These are phyloP conservation scores for Pleurotus djamor DNA, from an alignment of 768 basidiomycete genomes.

Conservation along the genomic window DNA sequence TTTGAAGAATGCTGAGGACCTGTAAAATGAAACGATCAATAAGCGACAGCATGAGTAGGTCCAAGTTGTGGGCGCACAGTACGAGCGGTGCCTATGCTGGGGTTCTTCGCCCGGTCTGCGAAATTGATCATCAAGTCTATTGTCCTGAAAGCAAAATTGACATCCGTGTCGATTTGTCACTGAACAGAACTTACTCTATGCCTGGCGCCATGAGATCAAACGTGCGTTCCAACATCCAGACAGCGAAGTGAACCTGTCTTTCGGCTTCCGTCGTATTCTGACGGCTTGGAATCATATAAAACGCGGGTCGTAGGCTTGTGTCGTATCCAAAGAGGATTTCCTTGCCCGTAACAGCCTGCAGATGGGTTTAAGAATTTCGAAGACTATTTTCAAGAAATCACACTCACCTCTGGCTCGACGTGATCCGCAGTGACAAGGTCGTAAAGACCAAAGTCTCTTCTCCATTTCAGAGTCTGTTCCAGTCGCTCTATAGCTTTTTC, in stretches of 20 bases:
- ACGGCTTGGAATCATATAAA: conserved; percentile 66
- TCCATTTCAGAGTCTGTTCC: conserved; percentile 75
- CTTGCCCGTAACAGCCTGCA: conserved; percentile 79
- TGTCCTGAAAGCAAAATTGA: conserved; percentile 38
- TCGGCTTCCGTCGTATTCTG: conserved; percentile 76
- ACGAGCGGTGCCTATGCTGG: conserved; percentile 37
- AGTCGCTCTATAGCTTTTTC: conserved; percentile 59
- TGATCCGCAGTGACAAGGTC: conserved; percentile 54
- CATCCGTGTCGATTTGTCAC: neutral
- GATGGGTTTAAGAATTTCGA: neutral
- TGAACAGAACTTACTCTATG: conserved; percentile 58
- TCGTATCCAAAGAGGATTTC: conserved; percentile 79
- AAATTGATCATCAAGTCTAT: conserved; percentile 73
- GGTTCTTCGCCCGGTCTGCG: conserved; percentile 65
- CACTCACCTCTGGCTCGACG: conserved; percentile 72
- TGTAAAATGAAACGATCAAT: neutral
- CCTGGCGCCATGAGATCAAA: conserved; percentile 80
- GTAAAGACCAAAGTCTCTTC: conserved; percentile 76
- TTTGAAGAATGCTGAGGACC: conserved; percentile 66
- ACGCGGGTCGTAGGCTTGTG: conserved; percentile 54
- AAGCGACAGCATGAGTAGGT: neutral
- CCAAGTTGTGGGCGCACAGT: conserved; percentile 17
- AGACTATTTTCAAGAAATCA: neutral
- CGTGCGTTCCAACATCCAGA: conserved; percentile 77
- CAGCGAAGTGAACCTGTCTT: conserved; percentile 68